These are phyloP conservation scores for Zymoseptoria passerinii DNA, from an alignment of 2,329 filamentous ascomycete species.

Conservation along the genomic window DNA sequence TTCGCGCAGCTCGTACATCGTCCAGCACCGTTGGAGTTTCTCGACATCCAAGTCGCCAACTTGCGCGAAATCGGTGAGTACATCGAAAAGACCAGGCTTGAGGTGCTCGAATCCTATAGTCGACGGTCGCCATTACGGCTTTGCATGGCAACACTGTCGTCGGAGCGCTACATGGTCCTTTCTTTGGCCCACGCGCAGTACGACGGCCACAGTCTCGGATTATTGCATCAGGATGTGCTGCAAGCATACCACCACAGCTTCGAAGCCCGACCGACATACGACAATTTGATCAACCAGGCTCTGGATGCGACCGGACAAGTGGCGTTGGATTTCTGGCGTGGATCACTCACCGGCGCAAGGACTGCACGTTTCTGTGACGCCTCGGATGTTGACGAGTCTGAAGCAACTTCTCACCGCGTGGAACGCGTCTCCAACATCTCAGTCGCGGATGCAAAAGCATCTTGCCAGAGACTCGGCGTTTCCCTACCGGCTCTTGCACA, in stretches of 20 bases:
- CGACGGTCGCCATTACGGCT: slow-evolving; percentile 28
- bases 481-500: slow-evolving; percentile 71
- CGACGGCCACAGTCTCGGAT: slow-evolving; percentile 72
- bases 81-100: slow-evolving; percentile 30
- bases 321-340: slow-evolving; percentile 59
- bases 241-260: slow-evolving; percentile 47
- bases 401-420: slow-evolving; percentile 32
- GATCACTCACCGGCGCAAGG: slow-evolving; percentile 51
- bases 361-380: slow-evolving; percentile 34
- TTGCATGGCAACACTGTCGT: slow-evolving; percentile 29
- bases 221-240: slow-evolving; percentile 64
- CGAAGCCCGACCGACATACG: slow-evolving; percentile 40
- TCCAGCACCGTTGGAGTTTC: slow-evolving; percentile 30
- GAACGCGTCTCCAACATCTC: slow-evolving; percentile 41
- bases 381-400: slow-evolving; percentile 8
- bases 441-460: slow-evolving; percentile 39
- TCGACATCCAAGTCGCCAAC: slow-evolving; percentile 15
- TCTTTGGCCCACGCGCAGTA: slow-evolving; percentile 83
- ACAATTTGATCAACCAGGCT: slow-evolving; percentile 48
- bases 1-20: slow-evolving; percentile 50
- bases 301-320: slow-evolving; percentile 40
- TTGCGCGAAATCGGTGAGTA: slow-evolving; percentile 26
- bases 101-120: slow-evolving; percentile 30
- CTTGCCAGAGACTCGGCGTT: slow-evolving; percentile 60
- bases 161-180: slow-evolving; percentile 44